Percentiles rank a stretch among this genome's conserved stretches.
These are phyloP conservation scores for Elaphomyces granulatus DNA, from an alignment of 495 filamentous ascomycete genomes.

Conservation along the genomic window DNA sequence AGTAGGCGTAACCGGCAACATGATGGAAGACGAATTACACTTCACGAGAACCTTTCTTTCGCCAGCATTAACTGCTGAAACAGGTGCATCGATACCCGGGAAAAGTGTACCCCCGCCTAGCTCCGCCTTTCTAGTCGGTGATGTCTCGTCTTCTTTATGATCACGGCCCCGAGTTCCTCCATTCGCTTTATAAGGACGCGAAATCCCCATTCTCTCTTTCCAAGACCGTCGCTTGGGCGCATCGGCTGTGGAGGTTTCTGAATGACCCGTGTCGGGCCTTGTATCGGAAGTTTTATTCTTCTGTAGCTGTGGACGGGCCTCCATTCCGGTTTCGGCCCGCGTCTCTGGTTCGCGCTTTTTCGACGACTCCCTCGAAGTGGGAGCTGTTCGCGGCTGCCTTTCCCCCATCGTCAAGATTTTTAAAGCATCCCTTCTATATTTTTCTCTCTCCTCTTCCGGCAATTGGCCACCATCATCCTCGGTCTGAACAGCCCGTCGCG, in stretches of 20 bases:
- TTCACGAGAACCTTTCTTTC: slow-evolving; percentile 58
- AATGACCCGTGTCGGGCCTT: not conserved
- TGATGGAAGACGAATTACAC: slow-evolving; percentile 45
- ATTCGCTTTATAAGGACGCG: not conserved
- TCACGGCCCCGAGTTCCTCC: not conserved
- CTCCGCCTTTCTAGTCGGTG: slow-evolving; percentile 3
- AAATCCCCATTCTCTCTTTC: slow-evolving; percentile 4
- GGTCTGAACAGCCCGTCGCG: slow-evolving; percentile 1
- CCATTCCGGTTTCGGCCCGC: too few relatives aligned
- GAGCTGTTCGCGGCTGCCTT: too few relatives aligned
- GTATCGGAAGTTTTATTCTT: not conserved
- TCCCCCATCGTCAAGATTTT: slow-evolving; percentile 21
- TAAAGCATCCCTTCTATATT: slow-evolving; percentile 24
- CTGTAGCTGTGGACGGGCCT: not conserved
- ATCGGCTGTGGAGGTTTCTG: not conserved
- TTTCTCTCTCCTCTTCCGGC: slow-evolving; percentile 32
- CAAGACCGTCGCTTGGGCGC: not conserved
- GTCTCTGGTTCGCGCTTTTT: too few relatives aligned
- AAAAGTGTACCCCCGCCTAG: slow-evolving; percentile 34
- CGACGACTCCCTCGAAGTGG: too few relatives aligned
- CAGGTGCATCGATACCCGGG: slow-evolving; percentile 61
- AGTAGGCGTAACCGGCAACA: slow-evolving; percentile 51
- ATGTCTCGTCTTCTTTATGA: not conserved
- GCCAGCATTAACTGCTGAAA: slow-evolving; percentile 71
- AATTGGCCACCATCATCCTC: slow-evolving; percentile 20